These are phyloP conservation scores for Wickerhamiella kurtzmanii DNA, from an alignment of 805 yeast species.

Conservation along the genomic window DNA sequence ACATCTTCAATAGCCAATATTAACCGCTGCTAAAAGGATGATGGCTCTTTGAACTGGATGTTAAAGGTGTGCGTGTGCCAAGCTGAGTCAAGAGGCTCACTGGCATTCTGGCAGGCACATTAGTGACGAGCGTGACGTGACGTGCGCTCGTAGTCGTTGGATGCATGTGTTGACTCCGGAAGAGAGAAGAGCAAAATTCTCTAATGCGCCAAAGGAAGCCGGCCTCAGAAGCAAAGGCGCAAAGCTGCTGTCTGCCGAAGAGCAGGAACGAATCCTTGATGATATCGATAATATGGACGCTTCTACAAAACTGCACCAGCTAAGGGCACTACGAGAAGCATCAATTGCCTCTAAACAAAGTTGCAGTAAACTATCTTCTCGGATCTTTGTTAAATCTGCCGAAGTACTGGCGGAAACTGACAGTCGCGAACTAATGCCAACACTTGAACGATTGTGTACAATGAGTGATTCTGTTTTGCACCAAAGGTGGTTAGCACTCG, in stretches of 20 bases:
- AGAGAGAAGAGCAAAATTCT: slow-evolving; percentile 1
- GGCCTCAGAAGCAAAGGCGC: not conserved
- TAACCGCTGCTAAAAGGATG: too few relatives aligned
- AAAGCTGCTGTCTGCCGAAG: not conserved
- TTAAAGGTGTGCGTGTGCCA: too few relatives aligned
- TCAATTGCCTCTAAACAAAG: not conserved
- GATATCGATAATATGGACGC: not conserved
- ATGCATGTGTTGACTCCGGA: slow-evolving; percentile 1
- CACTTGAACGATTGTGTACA: not conserved
- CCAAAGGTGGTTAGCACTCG: not conserved
- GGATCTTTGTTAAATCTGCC: not conserved
- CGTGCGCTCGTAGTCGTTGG: too few relatives aligned
- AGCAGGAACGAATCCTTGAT: not conserved
- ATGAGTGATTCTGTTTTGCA: not conserved
- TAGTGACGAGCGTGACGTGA: not conserved
- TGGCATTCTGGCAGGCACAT: not conserved
- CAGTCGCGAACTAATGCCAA: not conserved
- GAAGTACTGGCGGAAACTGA: not conserved
- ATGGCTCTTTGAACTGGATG: too few relatives aligned
- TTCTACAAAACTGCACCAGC: not conserved
- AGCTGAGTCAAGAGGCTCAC: too few relatives aligned
- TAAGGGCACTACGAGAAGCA: slow-evolving; percentile 1
- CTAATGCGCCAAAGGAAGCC: not conserved
- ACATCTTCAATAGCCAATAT: too few relatives aligned
- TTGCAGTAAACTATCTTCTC: not conserved